A percentile compares a stretch with the other conserved stretches of the same genome.
phyloP scores from a whole-genome alignment of 208 protist genomes.

The Leishmania aethiopica region DNA sequence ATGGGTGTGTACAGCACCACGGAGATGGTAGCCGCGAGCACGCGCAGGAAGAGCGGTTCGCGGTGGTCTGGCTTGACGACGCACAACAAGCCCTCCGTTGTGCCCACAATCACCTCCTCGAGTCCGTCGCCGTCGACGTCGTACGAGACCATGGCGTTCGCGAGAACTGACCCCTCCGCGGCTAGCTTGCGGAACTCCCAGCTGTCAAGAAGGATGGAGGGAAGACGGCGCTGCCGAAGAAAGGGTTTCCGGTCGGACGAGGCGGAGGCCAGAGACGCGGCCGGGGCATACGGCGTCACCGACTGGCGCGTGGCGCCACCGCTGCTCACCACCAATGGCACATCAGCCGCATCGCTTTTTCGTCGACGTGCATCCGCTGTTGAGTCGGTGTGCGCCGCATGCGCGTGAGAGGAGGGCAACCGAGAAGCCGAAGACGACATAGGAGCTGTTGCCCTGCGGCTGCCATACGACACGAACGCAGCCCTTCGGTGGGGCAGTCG shows the following conservation, averaged over 20 bases:
- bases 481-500: not conserved
- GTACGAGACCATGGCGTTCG: constrained; percentile 72
- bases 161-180: constrained; percentile 78
- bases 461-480: not conserved
- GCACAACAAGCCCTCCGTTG: constrained; percentile 78
- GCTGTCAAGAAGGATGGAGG: constrained; percentile 76
- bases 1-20: constrained; percentile 73
- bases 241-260: constrained; percentile 20
- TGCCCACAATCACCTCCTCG: constrained; percentile 86
- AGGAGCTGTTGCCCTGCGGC: not conserved
- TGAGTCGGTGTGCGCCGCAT: not conserved
- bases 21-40: constrained; percentile 80
- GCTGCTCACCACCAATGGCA: not conserved
- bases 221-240: constrained; percentile 33
- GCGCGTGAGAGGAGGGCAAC: not conserved
- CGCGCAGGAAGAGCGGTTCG: constrained; percentile 57
- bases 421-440: not conserved
- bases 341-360: not conserved
- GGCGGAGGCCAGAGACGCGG: not conserved
- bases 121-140: constrained; percentile 85
- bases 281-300: not conserved
- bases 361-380: not conserved
- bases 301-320: not conserved
- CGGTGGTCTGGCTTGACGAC: constrained; percentile 79
- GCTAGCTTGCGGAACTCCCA: constrained; percentile 88